phyloP scores from a whole-genome alignment of 176 grass and related monocot genomes.

The Rhipidocladum racemiflorum region DNA sequence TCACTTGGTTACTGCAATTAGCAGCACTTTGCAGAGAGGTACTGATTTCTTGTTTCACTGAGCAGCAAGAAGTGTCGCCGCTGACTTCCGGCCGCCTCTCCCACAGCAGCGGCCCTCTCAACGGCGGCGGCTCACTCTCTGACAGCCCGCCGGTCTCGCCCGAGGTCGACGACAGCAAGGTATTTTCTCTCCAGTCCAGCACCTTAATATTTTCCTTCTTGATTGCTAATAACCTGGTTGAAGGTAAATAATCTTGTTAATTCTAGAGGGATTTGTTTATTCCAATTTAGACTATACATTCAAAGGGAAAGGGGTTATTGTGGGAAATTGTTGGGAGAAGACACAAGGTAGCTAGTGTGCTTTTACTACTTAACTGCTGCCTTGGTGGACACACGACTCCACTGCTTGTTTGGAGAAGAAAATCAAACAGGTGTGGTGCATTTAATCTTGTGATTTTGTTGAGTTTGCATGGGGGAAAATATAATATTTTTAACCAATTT shows the following conservation, averaged over 20 bases:
- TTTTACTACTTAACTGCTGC: background rate
- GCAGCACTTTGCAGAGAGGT: background rate
- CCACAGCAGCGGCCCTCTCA: conserved; percentile 95
- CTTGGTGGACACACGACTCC: background rate
- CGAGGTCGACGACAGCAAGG: conserved; percentile 83
- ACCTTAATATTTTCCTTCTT: background rate
- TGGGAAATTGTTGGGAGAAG: background rate
- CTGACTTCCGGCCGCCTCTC: conserved; percentile 93
- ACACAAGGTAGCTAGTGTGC: background rate
- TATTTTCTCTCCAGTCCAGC: conserved; percentile 8
- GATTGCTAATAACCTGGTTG: background rate
- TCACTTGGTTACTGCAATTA: background rate
- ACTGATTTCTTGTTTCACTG: background rate
- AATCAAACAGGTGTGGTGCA: background rate
- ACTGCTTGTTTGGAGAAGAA: background rate
- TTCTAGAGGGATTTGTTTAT: background rate
- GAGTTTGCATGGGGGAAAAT: background rate
- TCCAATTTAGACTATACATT: background rate
- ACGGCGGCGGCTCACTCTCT: conserved; percentile 77
- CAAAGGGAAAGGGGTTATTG: background rate
- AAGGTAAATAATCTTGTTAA: background rate
- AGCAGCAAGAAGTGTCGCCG: conserved; percentile 69
- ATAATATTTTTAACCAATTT: background rate
- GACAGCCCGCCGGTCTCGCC: conserved; percentile 95
- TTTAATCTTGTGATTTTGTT: background rate